A percentile compares a stretch with the other conserved stretches of the same genome.
These are phyloP conservation scores for Silene latifolia DNA, from an alignment of 148 eudicot genomes.

Conservation along the genomic window DNA sequence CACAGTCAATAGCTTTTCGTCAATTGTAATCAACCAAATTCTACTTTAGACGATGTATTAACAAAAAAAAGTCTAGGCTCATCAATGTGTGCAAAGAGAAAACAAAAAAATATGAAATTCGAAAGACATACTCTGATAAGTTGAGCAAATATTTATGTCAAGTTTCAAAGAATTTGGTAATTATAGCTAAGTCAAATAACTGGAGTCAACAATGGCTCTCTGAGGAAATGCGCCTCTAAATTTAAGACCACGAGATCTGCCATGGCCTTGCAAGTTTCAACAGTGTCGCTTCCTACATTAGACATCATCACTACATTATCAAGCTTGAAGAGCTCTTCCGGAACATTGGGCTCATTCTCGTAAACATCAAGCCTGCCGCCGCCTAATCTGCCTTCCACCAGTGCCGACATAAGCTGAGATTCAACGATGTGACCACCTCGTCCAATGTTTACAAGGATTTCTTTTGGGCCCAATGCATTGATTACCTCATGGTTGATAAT, in stretches of 20 bases:
- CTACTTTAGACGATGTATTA: too few relatives aligned
- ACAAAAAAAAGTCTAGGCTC: background rate
- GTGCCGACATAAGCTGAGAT: slow-evolving; percentile 66
- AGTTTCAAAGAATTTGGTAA: background rate
- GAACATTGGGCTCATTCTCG: slow-evolving; percentile 75
- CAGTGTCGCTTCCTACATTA: slow-evolving; percentile 63
- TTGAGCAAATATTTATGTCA: background rate
- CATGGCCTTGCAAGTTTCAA: slow-evolving; percentile 67
- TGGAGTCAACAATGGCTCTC: slow-evolving; percentile 58
- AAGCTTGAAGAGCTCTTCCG: slow-evolving; percentile 52
- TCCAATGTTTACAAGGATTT: slow-evolving; percentile 72
- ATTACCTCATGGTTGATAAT: slow-evolving; percentile 64
- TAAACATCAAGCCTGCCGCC: slow-evolving; percentile 92
- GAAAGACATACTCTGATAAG: background rate
- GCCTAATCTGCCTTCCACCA: slow-evolving; percentile 67
- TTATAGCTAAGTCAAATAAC: slow-evolving; percentile 34
- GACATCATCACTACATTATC: slow-evolving; percentile 70
- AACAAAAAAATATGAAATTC: background rate
- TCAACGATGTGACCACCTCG: slow-evolving; percentile 80
- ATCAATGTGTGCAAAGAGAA: background rate
- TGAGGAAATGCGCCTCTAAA: slow-evolving; percentile 58
- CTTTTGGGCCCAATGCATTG: slow-evolving; percentile 65
- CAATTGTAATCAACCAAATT: too few relatives aligned
- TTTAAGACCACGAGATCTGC: slow-evolving; percentile 68
- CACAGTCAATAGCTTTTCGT: too few relatives aligned